A percentile compares a stretch with the other conserved stretches of the same genome.
These are phyloP conservation scores for Oidiodendron maius DNA, from an alignment of 495 filamentous ascomycete genomes.

Conservation along the genomic window DNA sequence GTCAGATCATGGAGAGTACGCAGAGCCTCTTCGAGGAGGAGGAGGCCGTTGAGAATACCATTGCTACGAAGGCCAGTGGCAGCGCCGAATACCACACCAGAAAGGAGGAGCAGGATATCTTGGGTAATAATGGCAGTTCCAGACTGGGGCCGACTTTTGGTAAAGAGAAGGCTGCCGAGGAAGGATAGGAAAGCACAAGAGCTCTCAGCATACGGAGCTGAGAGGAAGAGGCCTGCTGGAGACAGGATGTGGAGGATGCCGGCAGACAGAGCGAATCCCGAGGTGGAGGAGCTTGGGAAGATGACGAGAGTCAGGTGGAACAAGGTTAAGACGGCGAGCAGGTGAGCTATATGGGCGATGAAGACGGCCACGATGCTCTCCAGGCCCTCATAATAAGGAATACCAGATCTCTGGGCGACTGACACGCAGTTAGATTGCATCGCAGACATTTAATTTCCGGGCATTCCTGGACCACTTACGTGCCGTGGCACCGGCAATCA, in stretches of 20 bases:
- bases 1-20: constrained; percentile 18
- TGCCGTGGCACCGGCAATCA: constrained; percentile 9
- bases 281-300: constrained; percentile 22
- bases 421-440: neutral
- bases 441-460: too few species aligned
- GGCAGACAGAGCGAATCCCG: constrained; percentile 54
- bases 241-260: constrained; percentile 74
- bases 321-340: constrained; percentile 57
- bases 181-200: constrained; percentile 76
- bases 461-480: too few species aligned
- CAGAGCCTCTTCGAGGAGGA: constrained; percentile 45
- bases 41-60: constrained; percentile 74
- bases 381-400: constrained; percentile 5
- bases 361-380: constrained; percentile 41
- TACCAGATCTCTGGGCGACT: constrained; percentile 9
- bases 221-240: constrained; percentile 86
- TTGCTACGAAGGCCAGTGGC: constrained; percentile 80
- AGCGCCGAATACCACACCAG: constrained; percentile 64
- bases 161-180: constrained; percentile 63
- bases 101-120: constrained; percentile 45
- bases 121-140: constrained; percentile 22
- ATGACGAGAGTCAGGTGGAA: constrained; percentile 38
- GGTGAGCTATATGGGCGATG: constrained; percentile 60
- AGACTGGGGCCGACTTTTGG: constrained; percentile 37
- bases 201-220: constrained; percentile 79